These are phyloP conservation scores for Penicillium fimorum DNA, from an alignment of 495 filamentous ascomycete species.

Conservation along the genomic window DNA sequence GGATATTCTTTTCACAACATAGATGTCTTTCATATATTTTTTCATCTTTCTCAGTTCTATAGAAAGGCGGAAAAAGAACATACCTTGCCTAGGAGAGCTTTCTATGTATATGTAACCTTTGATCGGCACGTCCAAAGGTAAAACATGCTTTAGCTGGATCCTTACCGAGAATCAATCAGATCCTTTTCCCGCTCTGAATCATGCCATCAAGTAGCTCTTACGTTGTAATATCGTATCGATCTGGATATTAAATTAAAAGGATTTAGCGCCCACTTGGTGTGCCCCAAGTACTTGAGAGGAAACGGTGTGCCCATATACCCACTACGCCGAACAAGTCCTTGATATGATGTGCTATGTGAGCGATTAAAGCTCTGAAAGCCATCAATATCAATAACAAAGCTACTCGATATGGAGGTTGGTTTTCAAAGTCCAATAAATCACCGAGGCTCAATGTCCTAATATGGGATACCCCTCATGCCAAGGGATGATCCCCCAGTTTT, in stretches of 20 bases:
- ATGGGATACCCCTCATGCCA: conserved; percentile 17
- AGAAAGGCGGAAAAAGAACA: no score
- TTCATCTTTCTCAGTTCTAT: no score
- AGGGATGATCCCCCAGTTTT: conserved; percentile 9
- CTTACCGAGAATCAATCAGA: no score
- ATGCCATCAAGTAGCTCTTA: no score
- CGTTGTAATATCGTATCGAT: no score
- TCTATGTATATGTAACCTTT: no score
- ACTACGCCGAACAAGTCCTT: background rate
- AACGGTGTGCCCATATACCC: background rate
- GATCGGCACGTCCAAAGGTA: no score
- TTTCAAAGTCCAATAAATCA: background rate
- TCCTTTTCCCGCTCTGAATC: no score
- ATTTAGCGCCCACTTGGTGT: background rate
- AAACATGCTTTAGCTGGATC: no score
- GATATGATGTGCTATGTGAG: background rate
- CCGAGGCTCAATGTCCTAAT: background rate
- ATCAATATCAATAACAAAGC: background rate
- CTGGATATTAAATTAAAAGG: background rate
- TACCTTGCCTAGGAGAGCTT: no score
- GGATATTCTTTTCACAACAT: no score
- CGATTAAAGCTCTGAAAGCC: background rate
- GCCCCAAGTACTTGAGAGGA: background rate
- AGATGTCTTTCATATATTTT: no score
- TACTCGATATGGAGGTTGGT: background rate